Evolutionary conservation across 2,329 filamentous ascomycete genomes (phyloP).

Genomic region (Talaromyces albobiverticillius): DNA sequence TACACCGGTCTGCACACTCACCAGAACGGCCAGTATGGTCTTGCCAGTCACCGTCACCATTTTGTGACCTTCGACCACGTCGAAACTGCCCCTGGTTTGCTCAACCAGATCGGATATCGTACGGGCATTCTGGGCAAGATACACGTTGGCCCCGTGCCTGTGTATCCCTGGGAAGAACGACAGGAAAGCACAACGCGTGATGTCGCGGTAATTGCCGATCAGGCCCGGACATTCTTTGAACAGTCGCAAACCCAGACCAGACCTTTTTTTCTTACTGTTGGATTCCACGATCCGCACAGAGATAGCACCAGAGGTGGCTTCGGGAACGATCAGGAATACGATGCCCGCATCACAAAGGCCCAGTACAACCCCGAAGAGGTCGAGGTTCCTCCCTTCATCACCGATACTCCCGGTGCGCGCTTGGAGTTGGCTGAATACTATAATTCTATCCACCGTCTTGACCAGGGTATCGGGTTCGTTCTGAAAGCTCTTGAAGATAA

Average conservation of each 20-base stretch:
- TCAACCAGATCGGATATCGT: slow-evolving; percentile 40
- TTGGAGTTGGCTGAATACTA: slow-evolving; percentile 46
- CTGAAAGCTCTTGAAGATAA: slow-evolving; percentile 30
- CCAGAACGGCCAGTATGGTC: slow-evolving; percentile 49
- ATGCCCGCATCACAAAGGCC: slow-evolving; percentile 23
- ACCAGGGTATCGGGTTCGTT: slow-evolving; percentile 33
- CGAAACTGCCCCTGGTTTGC: slow-evolving; percentile 39
- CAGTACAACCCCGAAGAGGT: slow-evolving; percentile 34
- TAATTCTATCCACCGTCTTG: slow-evolving; percentile 39
- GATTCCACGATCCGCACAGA: slow-evolving; percentile 48
- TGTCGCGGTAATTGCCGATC: slow-evolving; percentile 40
- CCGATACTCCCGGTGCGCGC: slow-evolving; percentile 39
- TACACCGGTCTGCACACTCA: slow-evolving; percentile 50
- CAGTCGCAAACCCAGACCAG: slow-evolving; percentile 25
- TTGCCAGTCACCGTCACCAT: slow-evolving; percentile 36
- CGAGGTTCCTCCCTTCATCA: slow-evolving; percentile 42
- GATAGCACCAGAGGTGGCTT: slow-evolving; percentile 42
- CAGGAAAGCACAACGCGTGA: slow-evolving; percentile 45
- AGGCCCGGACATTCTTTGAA: slow-evolving; percentile 39
- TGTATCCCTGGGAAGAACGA: slow-evolving; percentile 44
- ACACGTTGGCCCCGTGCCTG: slow-evolving; percentile 42
- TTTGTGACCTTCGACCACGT: slow-evolving; percentile 47
- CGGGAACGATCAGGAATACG: slow-evolving; percentile 39
- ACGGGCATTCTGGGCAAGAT: slow-evolving; percentile 51
- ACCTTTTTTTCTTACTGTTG: slow-evolving; percentile 48